phyloP scores from a whole-genome alignment of 805 yeast species.

The Yarrowia sp. region DNA sequence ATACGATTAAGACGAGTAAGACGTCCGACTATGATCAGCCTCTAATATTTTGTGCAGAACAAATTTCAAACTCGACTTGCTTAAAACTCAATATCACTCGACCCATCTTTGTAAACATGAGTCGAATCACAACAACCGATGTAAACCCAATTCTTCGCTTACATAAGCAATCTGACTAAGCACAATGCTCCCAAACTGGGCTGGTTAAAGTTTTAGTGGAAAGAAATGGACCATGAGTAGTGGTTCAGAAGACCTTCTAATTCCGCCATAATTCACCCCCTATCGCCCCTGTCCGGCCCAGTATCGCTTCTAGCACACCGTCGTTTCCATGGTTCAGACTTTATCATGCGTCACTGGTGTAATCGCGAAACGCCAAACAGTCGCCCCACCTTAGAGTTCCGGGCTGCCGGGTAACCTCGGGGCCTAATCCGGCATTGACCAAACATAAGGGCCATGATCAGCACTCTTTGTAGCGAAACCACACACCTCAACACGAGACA shows the following conservation, averaged over 20 bases:
- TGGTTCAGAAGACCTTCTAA: too few relatives aligned
- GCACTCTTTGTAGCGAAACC: background rate
- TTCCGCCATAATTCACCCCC: too few relatives aligned
- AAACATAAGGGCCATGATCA: constrained; percentile 27
- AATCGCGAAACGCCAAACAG: constrained; percentile 35
- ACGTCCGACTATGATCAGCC: too few relatives aligned
- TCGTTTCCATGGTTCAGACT: too few relatives aligned
- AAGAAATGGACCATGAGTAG: too few relatives aligned
- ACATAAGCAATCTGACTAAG: background rate
- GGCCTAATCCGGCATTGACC: constrained; percentile 29
- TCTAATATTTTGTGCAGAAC: too few relatives aligned
- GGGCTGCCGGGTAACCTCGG: constrained; percentile 10
- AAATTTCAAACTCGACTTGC: too few relatives aligned
- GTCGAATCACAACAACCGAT: background rate
- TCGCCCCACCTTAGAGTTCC: constrained; percentile 23
- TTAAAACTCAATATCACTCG: constrained; percentile 2
- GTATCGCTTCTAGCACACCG: too few relatives aligned
- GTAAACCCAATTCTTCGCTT: too few relatives aligned
- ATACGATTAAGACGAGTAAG: too few relatives aligned
- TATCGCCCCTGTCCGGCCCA: too few relatives aligned
- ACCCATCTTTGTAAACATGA: background rate
- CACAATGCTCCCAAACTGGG: background rate
- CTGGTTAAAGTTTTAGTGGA: constrained; percentile 24
- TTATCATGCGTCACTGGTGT: constrained; percentile 10
- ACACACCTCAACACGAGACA: background rate